A percentile compares a stretch with the other conserved stretches of the same genome.
Evolutionary conservation across 345 rosid species (phyloP).

Genomic region (Populus euphratica): DNA sequence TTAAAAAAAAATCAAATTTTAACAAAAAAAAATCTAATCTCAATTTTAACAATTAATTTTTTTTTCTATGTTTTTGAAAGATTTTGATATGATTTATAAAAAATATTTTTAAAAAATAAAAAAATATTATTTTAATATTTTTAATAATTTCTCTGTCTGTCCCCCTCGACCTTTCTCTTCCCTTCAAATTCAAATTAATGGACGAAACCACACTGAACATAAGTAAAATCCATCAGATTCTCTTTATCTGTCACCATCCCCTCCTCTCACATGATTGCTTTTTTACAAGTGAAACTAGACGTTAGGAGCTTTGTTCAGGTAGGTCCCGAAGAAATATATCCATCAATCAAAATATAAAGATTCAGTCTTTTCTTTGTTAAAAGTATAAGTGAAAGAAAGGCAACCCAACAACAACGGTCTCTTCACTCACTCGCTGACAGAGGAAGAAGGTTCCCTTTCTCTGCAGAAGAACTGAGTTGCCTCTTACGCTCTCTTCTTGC

Average conservation of each 20-base stretch:
- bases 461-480: neutral
- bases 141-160: neutral
- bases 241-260: neutral
- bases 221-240: neutral
- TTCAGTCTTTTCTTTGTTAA: neutral
- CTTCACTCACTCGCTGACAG: neutral
- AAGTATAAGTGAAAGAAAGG: no score
- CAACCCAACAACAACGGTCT: neutral
- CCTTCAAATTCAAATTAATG: conserved; percentile 14
- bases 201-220: neutral
- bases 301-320: conserved; percentile 27
- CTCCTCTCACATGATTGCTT: neutral
- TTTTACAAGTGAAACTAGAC: conserved; percentile 28
- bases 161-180: neutral
- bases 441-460: neutral
- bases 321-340: conserved; percentile 10
- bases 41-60: no score
- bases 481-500: neutral
- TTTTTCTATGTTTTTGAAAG: no score
- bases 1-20: no score
- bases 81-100: no score
- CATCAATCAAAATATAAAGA: neutral
- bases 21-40: no score
- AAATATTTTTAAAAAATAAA: no score
- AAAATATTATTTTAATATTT: no score